Evolutionary conservation across 2,329 filamentous ascomycete species (phyloP).

Genomic region (Xylogone sp.): DNA sequence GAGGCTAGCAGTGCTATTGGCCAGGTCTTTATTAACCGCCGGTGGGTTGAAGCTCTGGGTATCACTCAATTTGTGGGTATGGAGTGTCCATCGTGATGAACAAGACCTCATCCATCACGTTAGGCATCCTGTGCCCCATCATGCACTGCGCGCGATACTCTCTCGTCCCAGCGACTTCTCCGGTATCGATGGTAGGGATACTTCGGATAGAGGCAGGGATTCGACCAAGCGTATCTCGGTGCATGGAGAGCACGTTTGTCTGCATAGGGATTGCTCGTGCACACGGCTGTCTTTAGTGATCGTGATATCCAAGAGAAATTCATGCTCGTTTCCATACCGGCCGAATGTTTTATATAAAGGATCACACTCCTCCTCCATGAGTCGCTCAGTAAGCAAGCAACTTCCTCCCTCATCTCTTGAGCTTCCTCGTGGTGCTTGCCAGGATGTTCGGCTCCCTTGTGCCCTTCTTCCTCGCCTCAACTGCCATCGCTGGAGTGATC

Average conservation of each 20-base stretch:
- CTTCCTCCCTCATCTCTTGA: neutral
- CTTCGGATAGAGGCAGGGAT: too few relatives aligned
- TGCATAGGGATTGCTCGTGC: too few relatives aligned
- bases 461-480: neutral
- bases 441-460: constrained; percentile 3
- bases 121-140: neutral
- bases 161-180: too few relatives aligned
- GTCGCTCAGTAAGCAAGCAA: neutral
- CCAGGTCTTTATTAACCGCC: neutral
- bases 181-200: too few relatives aligned
- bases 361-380: too few relatives aligned
- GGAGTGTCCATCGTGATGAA: neutral
- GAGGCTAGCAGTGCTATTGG: neutral
- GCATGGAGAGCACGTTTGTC: too few relatives aligned
- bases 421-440: neutral
- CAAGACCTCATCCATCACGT: neutral
- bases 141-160: too few relatives aligned
- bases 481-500: neutral
- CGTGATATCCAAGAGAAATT: too few relatives aligned
- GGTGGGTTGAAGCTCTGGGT: neutral
- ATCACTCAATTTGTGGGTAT: neutral
- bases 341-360: too few relatives aligned
- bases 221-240: too few relatives aligned
- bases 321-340: too few relatives aligned
- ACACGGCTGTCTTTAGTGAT: too few relatives aligned